A percentile compares a stretch with the other conserved stretches of the same genome.
These are phyloP conservation scores for Eucalyptus shirleyi DNA, from an alignment of 345 rosid genomes.

Conservation along the genomic window DNA sequence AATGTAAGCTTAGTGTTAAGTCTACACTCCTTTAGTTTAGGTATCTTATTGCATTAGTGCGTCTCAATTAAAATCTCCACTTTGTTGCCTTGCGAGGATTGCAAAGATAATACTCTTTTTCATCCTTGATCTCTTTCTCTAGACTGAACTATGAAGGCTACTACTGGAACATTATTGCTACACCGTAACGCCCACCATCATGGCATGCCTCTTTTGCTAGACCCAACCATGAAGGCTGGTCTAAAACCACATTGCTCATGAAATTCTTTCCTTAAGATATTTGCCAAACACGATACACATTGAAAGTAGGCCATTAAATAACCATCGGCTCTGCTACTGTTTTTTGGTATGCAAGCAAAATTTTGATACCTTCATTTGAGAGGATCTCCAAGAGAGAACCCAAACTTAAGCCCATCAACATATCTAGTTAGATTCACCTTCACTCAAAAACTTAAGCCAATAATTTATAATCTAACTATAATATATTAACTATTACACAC, in stretches of 20 bases:
- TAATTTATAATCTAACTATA: no score
- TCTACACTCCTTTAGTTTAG: neutral
- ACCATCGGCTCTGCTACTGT: fast-evolving
- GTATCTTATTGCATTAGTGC: fast-evolving
- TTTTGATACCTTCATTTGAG: no score
- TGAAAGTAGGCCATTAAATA: neutral
- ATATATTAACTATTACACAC: neutral
- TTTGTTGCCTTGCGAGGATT: neutral
- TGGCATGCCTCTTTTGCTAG: neutral
- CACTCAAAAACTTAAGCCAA: no score
- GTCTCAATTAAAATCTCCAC: neutral
- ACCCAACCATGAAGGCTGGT: neutral
- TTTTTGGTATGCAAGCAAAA: neutral
- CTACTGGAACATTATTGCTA: fast-evolving
- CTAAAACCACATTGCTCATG: neutral
- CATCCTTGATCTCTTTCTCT: neutral
- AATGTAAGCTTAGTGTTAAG: neutral
- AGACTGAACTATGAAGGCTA: neutral
- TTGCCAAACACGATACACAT: neutral
- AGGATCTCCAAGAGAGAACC: neutral
- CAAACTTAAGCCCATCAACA: neutral
- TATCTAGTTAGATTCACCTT: no score
- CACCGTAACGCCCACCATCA: neutral
- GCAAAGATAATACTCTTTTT: neutral
- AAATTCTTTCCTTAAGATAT: neutral